Base-by-base conservation (phyloP, 495 filamentous ascomycete species). In the Cercophora sp. region DNA sequence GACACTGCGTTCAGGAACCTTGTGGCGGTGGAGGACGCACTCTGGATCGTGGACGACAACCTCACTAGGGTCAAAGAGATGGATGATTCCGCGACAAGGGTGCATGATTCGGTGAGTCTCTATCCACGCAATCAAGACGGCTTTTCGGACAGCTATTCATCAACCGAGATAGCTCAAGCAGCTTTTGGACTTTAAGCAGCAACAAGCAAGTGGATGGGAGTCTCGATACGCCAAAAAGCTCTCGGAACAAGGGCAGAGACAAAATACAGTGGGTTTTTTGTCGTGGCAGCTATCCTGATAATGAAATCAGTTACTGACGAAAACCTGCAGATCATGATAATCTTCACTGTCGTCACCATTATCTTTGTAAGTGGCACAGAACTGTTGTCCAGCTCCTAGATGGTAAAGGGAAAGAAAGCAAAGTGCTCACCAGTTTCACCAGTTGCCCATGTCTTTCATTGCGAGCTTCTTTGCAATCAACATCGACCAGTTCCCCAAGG, bases 131-230 rank as follows among this genome's bases (percentile, higher is more conserved):
- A 18, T 16, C 24, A 29, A 9, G 10, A 4, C 8, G 3, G 0
- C n/a, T n/a, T 6, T 24, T 24, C 19, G 1, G 2, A 31, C 22
- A 18, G 5, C 22, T 41, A 13, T 16, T 51, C 11, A 51, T 19
- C 3, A 3, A 6, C 24, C 26, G 1, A 10, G 24, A 19, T 16
- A 52, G 50, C 27, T 52, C 6, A 52, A 45, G 29, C 50, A 52
- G n/a, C 40, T 52, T 4, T n/a, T 52, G 15, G 50, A 52, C 1
- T 52, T 45, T 40, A 52, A 52, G 20, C 39, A 45, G 29, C 50
- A 52, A 26, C 50, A 52, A 16, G 36, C 50, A 16, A 52, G 20
- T 26, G 39, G 22, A 2, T 52, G 50, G 50, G 50, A 52, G 20
- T 16, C 27, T 1, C 39, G 50, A 6, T 52, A 34, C 9, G 25